A percentile compares a stretch with the other conserved stretches of the same genome.
phyloP scores from a whole-genome alignment of 768 basidiomycete species.

The Psilocybe sp. region DNA sequence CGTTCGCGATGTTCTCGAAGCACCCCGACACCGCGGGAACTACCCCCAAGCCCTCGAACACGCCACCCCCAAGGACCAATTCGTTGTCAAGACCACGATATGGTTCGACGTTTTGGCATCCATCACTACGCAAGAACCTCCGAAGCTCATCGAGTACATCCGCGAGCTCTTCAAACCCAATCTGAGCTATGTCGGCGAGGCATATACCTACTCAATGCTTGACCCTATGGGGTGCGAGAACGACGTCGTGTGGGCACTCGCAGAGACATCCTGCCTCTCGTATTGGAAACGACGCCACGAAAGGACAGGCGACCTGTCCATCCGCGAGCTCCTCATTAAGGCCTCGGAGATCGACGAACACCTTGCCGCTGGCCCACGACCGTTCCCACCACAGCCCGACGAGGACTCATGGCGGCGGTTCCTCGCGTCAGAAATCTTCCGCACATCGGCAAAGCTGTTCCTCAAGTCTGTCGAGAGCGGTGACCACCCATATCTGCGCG shows the following conservation, averaged over 20 bases:
- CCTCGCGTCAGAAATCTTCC: constrained; percentile 62
- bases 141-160: constrained; percentile 57
- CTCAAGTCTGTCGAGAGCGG: constrained; percentile 76
- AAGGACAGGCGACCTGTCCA: constrained; percentile 46
- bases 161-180: constrained; percentile 52
- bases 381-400: constrained; percentile 16
- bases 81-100: constrained; percentile 80
- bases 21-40: constrained; percentile 33
- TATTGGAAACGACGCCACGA: constrained; percentile 56
- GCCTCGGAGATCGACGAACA: constrained; percentile 49
- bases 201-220: constrained; percentile 63
- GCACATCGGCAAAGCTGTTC: constrained; percentile 70
- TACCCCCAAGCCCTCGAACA: constrained; percentile 44
- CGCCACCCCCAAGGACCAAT: constrained; percentile 47
- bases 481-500: constrained; percentile 62
- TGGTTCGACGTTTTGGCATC: constrained; percentile 88
- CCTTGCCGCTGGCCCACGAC: constrained; percentile 23
- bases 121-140: constrained; percentile 57
- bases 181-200: constrained; percentile 35
- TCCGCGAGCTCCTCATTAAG: constrained; percentile 55
- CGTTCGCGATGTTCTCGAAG: constrained; percentile 45
- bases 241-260: constrained; percentile 72
- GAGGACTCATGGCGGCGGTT: constrained; percentile 34
- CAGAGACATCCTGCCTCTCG: constrained; percentile 68
- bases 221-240: constrained; percentile 85